Evolutionary conservation across 345 rosid species (phyloP), one percentile per base, ranked within the genome.

Genomic region (Lepidium sativum): DNA sequence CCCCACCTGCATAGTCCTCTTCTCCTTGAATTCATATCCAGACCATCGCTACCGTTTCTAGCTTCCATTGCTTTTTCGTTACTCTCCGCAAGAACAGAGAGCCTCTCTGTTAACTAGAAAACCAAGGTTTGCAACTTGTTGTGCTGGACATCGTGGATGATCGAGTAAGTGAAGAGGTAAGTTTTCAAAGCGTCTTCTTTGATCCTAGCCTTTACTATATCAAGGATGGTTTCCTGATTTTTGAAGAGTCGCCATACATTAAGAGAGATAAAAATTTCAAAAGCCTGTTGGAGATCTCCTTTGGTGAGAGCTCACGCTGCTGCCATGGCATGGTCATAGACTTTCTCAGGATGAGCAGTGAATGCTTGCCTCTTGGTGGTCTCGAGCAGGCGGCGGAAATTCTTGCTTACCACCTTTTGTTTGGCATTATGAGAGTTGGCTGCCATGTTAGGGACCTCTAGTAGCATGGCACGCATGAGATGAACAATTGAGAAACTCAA

Each of bases 401-500:
- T 86, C 84, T 78, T 89, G 78, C 98, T 92, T 34, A 89, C 85
- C 70, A 89, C 81, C 79, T 48, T 86, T 61, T 84, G 82, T 66
- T 78, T 85, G 25, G 75, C 79, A 52, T 84, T 89, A 40, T 79
- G 82, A 37, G 64, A 77, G 71, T 79, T 82, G 55, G 92, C 96
- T 50, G 96, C 95, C 87, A 88, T 86, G 84, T 82, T 83, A 9
- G 98, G 92, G 55, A 91, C 96, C 76, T 92, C 98, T 33, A 92
- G 87, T 14, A 92, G 89, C 96, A 92, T 89, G 38, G 98, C 95
- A 65, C 92, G 83, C 12, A 80, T 84, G 52, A 92, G 84, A 76
- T 92, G 96, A 50, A 87, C 92, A 49, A 96, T 92, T 96, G 14
- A 92, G 82, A 47, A 86, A 91, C 79, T 92, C 98, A n/a, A 89